Evolutionary conservation across 1,139 yeast genomes (phyloP), one percentile per base, ranked within the genome.

Genomic region (Zygoascus meyerae): DNA sequence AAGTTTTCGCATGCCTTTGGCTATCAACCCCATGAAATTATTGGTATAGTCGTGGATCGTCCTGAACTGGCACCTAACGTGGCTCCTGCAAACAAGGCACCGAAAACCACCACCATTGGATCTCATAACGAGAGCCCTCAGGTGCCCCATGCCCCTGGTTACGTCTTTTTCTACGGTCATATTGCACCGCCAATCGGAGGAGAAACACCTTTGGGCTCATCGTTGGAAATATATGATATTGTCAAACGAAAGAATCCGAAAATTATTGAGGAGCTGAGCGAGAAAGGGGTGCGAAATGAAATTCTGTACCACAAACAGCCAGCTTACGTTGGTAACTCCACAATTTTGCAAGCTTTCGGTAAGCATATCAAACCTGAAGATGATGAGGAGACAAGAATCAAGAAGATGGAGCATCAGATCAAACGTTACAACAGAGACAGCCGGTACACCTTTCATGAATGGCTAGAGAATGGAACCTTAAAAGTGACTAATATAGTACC

Each of bases 61-160:
- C 52, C 52, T 12, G 48, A 34, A 29, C 45, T 49, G 17, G 52
- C 52, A 34, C 49, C 48, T 21, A 49, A 49, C 45, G 52, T 49
- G 7, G 50, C 52, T 14, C 52, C 52, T 9, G 52, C 52, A 16
- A 49, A 49, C 36, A 42, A 48, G 33, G 36, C 52, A n/a, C 44
- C 49, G n/a, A 43, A 45, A 28, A 45, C 42, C 12, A 42, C 41
- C 12, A 41, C 15, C 14, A 49, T 49, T 35, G 47, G 46, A 12
- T 37, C 44, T 10, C 52, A 49, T 37, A 49, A 49, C 18, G 52
- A 49, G 38, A 43, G 48, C 33, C 51, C 52, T 18, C 52, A 49
- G 28, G 52, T 49, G 14, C 52, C 52, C n/a, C 52, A 49, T 33
- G 52, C 52, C 14, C 52, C 52, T 29, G 49, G 40, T n/a, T 49